Evolutionary conservation across 768 basidiomycete genomes (phyloP).

Genomic region (Hypholoma sublateritium): DNA sequence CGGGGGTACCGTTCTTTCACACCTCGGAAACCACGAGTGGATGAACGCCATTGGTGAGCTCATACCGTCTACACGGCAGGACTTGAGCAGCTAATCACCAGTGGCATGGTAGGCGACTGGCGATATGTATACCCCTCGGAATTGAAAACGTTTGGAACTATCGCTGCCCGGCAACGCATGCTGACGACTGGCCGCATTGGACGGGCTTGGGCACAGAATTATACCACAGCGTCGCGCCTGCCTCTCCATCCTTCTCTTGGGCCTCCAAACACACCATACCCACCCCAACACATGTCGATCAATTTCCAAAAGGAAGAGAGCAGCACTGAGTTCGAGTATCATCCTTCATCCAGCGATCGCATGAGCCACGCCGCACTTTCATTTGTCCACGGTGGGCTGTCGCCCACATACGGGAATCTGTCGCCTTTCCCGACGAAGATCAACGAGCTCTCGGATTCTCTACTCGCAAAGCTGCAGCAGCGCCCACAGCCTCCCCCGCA

Average conservation of each 20-base stretch:
- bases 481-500: constrained; percentile 73
- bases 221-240: constrained; percentile 77
- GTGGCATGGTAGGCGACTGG: constrained; percentile 70
- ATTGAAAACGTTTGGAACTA: constrained; percentile 77
- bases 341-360: constrained; percentile 28
- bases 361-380: constrained; percentile 82
- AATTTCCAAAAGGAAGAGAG: constrained; percentile 28
- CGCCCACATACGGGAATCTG: constrained; percentile 71
- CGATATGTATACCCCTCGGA: constrained; percentile 86
- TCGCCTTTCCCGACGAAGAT: constrained; percentile 83
- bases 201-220: constrained; percentile 82
- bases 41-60: constrained; percentile 83
- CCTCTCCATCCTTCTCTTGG: constrained; percentile 76
- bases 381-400: constrained; percentile 92
- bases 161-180: constrained; percentile 69
- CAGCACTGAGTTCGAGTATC: constrained; percentile 12
- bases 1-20: constrained; percentile 74
- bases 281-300: constrained; percentile 28
- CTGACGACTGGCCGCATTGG: constrained; percentile 78
- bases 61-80: not conserved
- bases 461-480: constrained; percentile 70
- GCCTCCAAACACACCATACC: constrained; percentile 63
- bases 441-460: constrained; percentile 68
- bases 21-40: constrained; percentile 95
- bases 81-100: constrained; percentile 1